Base-by-base conservation (phyloP, 148 eudicot species). In the Rhododendron griersonianum region DNA sequence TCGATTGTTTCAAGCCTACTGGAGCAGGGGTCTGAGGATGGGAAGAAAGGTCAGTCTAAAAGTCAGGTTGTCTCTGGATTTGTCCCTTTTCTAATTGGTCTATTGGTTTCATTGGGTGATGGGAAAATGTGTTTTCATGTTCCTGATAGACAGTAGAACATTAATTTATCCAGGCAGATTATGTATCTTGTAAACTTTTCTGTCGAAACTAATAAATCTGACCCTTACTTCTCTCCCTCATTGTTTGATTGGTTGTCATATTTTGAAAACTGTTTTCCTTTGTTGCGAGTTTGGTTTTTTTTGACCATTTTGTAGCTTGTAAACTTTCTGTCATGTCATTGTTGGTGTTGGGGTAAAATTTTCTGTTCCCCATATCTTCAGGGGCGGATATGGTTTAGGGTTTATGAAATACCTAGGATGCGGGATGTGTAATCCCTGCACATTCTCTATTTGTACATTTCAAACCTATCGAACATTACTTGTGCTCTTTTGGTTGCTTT, bases 1-100 rank as follows among this genome's bases (percentile, higher is more conserved):
- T 93, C 19, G 96, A 92, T 85, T 95, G 98, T 93, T 95, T 95
- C 88, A 91, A 90, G 89, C 98, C 98, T 71, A 86, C 93, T 1
- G 86, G 92, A 23, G 89, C 90, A 14, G 85, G 85, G 87, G 84
- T 88, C 50, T 89, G 84, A 88, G 85, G 84, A 84, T 69, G 37
- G 63, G 71, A 4, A 65, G 51, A 81, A 85, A 84, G 86, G 86
- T 79, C 69, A 45, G 86, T 78, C 35, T 84, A 79, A 53, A 73
- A 88, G 74, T 37, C 81, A 78, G 81, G 85, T 81, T 85, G 19
- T 75, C 57, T 86, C 53, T 76, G 50, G 80, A 55, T 53, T 79
- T 77, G 78, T n/a, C 55, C 25, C 41, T 59, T 57, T 69, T 65
- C 84, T 74, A 16, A 80, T 85, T 83, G 82, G 87, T 82, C 39